These are phyloP conservation scores for Vitis hybrid DNA, from an alignment of 177 flowering plant species.

Conservation along the genomic window DNA sequence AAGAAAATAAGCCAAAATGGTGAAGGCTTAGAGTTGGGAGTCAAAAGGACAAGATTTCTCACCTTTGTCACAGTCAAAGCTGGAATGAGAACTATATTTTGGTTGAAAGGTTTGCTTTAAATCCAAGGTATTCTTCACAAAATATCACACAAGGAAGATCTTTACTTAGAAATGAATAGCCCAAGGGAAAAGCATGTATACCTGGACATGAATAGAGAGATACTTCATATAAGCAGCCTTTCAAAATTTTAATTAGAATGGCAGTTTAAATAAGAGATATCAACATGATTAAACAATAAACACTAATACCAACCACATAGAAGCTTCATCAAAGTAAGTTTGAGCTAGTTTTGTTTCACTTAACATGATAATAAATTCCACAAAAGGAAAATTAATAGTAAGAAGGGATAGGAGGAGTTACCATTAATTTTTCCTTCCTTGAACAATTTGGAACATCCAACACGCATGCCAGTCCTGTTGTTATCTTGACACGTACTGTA, in stretches of 20 bases:
- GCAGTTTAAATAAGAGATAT: background rate
- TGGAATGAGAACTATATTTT: background rate
- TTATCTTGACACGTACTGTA: slow-evolving; percentile 4
- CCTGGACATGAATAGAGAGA: background rate
- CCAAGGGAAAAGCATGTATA: background rate
- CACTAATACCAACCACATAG: background rate
- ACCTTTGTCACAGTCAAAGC: background rate
- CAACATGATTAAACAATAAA: background rate
- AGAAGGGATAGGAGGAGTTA: slow-evolving; percentile 3
- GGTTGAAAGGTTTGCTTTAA: background rate
- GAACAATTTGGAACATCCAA: slow-evolving; percentile 5
- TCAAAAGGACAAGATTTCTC: background rate
- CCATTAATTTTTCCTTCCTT: slow-evolving; percentile 15
- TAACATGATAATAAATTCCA: too few species aligned
- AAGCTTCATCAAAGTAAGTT: background rate
- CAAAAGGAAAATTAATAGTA: background rate
- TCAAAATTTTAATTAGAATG: background rate
- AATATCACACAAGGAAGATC: background rate
- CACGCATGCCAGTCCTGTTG: background rate
- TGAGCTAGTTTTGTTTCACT: background rate
- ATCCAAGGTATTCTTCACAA: background rate
- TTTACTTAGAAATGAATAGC: background rate
- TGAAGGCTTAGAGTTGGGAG: background rate
- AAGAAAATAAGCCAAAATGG: background rate
- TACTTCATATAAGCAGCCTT: background rate